Evolutionary conservation across 2,329 filamentous ascomycete species (phyloP).

Genomic region (Chlorencoelia australis): DNA sequence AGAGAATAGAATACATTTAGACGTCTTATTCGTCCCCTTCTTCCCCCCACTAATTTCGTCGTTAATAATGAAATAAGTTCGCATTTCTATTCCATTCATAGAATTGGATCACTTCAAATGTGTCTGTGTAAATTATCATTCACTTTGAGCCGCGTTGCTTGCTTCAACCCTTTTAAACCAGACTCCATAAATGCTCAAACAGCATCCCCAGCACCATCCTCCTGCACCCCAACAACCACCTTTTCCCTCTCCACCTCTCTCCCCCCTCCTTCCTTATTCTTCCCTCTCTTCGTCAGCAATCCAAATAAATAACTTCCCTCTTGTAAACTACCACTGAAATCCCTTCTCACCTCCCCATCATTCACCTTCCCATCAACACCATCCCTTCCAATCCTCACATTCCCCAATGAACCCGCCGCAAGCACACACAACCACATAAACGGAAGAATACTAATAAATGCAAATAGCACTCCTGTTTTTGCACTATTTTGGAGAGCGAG

Average conservation of each 20-base stretch:
- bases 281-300: constrained; percentile 3
- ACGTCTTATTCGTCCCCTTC: too few species aligned
- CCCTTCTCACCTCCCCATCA: constrained; percentile 7
- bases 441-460: constrained; percentile 51
- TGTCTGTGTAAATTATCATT: too few species aligned
- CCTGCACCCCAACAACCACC: too few species aligned
- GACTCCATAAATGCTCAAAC: too few species aligned
- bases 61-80: too few species aligned
- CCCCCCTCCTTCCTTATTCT: neutral
- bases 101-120: too few species aligned
- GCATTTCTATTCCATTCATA: too few species aligned
- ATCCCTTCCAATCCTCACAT: constrained; percentile 31
- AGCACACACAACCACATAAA: constrained; percentile 42
- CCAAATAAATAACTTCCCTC: constrained; percentile 14
- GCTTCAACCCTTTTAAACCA: too few species aligned
- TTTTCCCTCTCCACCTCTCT: neutral
- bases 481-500: constrained; percentile 32
- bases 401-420: constrained; percentile 36
- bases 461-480: constrained; percentile 52
- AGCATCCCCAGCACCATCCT: too few species aligned
- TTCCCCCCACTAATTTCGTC: too few species aligned
- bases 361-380: constrained; percentile 11
- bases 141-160: too few species aligned
- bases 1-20: too few species aligned
- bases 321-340: constrained; percentile 7